These are phyloP conservation scores for Quercus mongolica DNA, from an alignment of 306 rosid species.

Conservation along the genomic window DNA sequence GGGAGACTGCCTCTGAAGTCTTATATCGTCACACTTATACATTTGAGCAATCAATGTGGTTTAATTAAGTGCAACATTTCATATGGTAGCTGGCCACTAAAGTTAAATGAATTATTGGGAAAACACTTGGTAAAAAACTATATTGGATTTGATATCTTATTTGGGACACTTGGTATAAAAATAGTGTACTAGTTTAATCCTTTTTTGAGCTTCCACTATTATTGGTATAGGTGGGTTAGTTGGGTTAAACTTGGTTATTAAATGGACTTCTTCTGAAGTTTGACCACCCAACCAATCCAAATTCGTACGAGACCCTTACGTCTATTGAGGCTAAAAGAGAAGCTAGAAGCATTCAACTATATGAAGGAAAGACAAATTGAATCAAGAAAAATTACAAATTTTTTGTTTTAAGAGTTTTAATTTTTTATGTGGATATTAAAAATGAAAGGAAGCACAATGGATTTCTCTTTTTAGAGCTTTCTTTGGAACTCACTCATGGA, in stretches of 20 bases:
- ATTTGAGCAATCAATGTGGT: background rate
- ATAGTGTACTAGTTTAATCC: too few relatives aligned
- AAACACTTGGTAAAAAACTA: too few relatives aligned
- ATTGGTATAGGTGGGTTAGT: background rate
- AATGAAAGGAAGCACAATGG: background rate
- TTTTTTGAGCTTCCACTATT: too few relatives aligned
- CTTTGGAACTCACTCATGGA: background rate
- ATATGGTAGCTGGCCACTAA: background rate
- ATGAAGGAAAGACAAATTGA: background rate
- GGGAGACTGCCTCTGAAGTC: background rate
- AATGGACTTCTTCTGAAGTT: background rate
- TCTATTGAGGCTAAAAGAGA: background rate
- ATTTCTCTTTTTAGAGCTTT: background rate
- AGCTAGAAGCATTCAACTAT: background rate
- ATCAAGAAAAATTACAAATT: background rate
- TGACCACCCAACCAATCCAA: background rate
- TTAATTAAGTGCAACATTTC: background rate
- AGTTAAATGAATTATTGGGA: background rate
- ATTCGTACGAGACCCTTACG: background rate
- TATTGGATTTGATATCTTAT: too few relatives aligned
- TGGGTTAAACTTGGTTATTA: background rate
- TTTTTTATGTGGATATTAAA: background rate
- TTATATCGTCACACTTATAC: background rate
- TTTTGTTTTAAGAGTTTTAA: background rate
- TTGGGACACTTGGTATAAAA: too few relatives aligned